A percentile compares a stretch with the other conserved stretches of the same genome.
Conservation (phyloP, 208 protist species). For the Trichomonas gallinae region DNA sequence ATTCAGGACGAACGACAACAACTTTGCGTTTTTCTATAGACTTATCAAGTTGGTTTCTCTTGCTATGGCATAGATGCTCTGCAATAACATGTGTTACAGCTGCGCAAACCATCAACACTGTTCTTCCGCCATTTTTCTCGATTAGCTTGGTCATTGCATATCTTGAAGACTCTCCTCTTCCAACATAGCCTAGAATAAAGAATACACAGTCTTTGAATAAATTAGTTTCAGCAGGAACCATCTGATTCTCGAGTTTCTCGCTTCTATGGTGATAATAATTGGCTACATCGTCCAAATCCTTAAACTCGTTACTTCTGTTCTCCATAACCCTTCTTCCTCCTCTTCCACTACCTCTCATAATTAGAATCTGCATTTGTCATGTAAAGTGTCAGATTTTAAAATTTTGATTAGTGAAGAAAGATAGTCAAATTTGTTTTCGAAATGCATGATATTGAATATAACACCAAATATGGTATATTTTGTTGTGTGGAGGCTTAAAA, state of each 20-base stretch:
- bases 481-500: too few relatives aligned
- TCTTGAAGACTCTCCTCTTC: neutral
- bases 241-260: neutral
- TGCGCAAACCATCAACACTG: neutral
- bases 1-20: neutral
- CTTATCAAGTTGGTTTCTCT: neutral
- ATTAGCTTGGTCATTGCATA: neutral
- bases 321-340: neutral
- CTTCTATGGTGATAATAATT: neutral
- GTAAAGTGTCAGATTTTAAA: too few relatives aligned
- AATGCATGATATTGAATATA: too few relatives aligned
- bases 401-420: too few relatives aligned
- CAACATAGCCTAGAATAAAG: conserved; percentile 1
- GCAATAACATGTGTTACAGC: neutral
- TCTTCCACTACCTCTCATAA: too few relatives aligned
- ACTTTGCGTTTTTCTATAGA: neutral
- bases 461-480: too few relatives aligned
- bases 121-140: conserved; percentile 7
- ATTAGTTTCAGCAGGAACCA: neutral
- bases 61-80: neutral
- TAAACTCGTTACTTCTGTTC: neutral
- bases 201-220: neutral
- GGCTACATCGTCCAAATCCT: neutral
- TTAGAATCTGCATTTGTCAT: too few relatives aligned
- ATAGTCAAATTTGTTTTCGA: too few relatives aligned